Evolutionary conservation across 1,284 basidiomycete genomes (phyloP), one percentile per base, ranked within the genome.

Genomic region (Pterulicium gracile): DNA sequence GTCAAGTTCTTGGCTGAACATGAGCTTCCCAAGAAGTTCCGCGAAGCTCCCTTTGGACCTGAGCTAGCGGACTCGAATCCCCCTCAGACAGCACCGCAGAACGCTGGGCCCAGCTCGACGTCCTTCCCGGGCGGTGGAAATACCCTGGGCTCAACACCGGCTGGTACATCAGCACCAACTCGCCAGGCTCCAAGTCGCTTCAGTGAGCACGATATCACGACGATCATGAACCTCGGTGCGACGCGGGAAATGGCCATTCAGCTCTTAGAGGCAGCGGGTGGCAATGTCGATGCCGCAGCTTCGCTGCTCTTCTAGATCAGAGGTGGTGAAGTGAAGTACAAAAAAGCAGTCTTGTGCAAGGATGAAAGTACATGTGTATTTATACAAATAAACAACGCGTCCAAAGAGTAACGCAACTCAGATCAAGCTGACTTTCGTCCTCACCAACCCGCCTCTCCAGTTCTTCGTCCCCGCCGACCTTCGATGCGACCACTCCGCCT

Each of bases 1-100:
- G 84, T 98, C 4, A 65, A 69, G 5, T 98, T 98, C 72, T 69
- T 98, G 7, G 67, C 90, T 1, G 95, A 98, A 65, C 95, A 98
- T 61, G 89, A 98, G 62, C 73, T 98, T 3, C 94, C 93, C 0
- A 78, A 81, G n/a, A 81, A 83, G 57, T 86, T 82, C 1, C 72
- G 81, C 13, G 57, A 65, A 43, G 21, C 52, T 27, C 20, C 41
- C 27, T 27, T 41, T 12, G 32, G 14, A 24, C 20, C 13, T 21
- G 41, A 40, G 24, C 44, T 27, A 19, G 24, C 17, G 20, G 20
- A 32, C 3, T 34, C 39, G 14, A 40, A 14, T 51, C 62, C 10
- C 10, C 10, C 10, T 7, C 10, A 7, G 7, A 10, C 7, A 19
- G 10, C 7, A 19, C n/a, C 39, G 13, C 10, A 17, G 39, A n/a